phyloP scores from a whole-genome alignment of 1,284 basidiomycete genomes.

The Irpex sp. region DNA sequence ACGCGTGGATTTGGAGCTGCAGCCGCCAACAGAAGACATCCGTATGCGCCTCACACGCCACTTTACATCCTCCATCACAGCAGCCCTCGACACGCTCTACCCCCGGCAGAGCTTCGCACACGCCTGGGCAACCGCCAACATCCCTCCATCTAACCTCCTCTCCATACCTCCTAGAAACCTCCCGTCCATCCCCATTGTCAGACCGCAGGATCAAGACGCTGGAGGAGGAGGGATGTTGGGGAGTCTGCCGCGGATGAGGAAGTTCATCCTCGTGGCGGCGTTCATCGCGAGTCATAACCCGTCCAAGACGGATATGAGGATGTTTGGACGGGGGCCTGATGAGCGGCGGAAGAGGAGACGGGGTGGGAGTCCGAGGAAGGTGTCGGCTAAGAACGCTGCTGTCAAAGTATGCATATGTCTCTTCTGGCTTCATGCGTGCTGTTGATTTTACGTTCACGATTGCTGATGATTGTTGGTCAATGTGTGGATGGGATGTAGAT shows the following conservation, averaged over 20 bases:
- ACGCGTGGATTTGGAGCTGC: slow-evolving; percentile 19
- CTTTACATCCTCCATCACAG: slow-evolving; percentile 57
- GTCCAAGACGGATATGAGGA: slow-evolving; percentile 71
- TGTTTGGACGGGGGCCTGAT: slow-evolving; percentile 74
- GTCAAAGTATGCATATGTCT: slow-evolving; percentile 40
- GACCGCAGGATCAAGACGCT: slow-evolving; percentile 10
- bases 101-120: slow-evolving; percentile 60
- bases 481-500: slow-evolving; percentile 37
- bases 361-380: slow-evolving; percentile 36
- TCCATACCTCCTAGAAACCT: slow-evolving; percentile 15
- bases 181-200: slow-evolving; percentile 5
- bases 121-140: slow-evolving; percentile 53
- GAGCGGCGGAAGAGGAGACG: slow-evolving; percentile 54
- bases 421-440: too few species aligned
- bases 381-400: slow-evolving; percentile 34
- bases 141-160: slow-evolving; percentile 35
- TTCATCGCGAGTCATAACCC: slow-evolving; percentile 90
- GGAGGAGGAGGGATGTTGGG: slow-evolving; percentile 18
- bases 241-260: slow-evolving; percentile 56
- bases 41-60: slow-evolving; percentile 58
- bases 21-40: slow-evolving; percentile 49
- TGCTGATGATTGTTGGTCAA: not conserved
- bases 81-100: slow-evolving; percentile 61
- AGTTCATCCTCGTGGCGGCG: slow-evolving; percentile 78
- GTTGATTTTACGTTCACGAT: not conserved